A percentile compares a stretch with the other conserved stretches of the same genome.
Evolutionary conservation across 2,329 filamentous ascomycete species (phyloP).

Genomic region (Dothidotthia symphoricarpi): DNA sequence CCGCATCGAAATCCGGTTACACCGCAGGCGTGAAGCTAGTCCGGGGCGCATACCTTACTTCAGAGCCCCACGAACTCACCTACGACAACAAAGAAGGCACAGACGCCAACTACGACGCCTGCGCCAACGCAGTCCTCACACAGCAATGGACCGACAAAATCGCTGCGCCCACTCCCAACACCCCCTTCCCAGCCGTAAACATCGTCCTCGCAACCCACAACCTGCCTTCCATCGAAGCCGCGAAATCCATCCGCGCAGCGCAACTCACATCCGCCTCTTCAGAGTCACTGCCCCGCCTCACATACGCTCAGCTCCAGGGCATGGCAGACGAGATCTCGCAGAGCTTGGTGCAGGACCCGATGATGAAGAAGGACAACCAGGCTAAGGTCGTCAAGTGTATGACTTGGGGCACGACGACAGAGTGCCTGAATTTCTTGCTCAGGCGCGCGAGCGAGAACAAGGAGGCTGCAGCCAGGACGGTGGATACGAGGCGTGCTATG

Average conservation of each 20-base stretch:
- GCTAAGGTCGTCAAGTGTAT: constrained; percentile 56
- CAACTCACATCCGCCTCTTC: constrained; percentile 42
- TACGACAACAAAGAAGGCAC: constrained; percentile 56
- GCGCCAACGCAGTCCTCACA: constrained; percentile 66
- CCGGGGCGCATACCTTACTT: constrained; percentile 56
- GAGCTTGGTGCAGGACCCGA: constrained; percentile 49
- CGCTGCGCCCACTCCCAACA: constrained; percentile 35
- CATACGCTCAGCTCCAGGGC: constrained; percentile 81
- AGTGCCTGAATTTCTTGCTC: constrained; percentile 77
- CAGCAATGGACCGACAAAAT: constrained; percentile 61
- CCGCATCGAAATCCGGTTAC: constrained; percentile 49
- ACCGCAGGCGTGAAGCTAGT: constrained; percentile 59
- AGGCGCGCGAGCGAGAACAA: constrained; percentile 60
- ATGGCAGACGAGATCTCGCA: constrained; percentile 92
- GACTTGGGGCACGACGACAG: constrained; percentile 58
- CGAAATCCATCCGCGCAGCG: constrained; percentile 50
- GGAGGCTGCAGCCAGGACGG: constrained; percentile 58
- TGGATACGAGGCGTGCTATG: constrained; percentile 54
- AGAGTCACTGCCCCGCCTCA: constrained; percentile 36
- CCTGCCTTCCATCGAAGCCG: constrained; percentile 62
- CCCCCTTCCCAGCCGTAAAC: constrained; percentile 46
- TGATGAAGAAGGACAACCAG: constrained; percentile 38
- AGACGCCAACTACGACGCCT: constrained; percentile 65
- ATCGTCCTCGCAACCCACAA: constrained; percentile 85
- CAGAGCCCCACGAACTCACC: constrained; percentile 52